A percentile compares a stretch with the other conserved stretches of the same genome.
phyloP scores from a whole-genome alignment of 176 grass and related monocot genomes.

The Carex parvula region DNA sequence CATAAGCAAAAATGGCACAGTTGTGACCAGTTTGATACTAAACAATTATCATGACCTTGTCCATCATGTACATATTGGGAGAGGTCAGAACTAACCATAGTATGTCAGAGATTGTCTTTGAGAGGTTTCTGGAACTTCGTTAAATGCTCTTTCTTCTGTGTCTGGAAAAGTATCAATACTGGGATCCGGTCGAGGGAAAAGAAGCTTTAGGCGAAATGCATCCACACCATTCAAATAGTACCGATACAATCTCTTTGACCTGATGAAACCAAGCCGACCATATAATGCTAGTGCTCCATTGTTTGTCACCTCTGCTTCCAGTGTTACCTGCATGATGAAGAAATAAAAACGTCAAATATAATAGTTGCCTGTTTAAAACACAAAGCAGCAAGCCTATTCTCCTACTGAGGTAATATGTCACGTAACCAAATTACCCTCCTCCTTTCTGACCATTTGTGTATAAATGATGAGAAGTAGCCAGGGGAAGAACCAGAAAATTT shows the following conservation, averaged over 20 bases:
- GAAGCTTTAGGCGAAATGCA: constrained; percentile 81
- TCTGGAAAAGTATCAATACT: constrained; percentile 18
- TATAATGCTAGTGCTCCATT: constrained; percentile 87
- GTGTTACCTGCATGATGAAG: constrained; percentile 48
- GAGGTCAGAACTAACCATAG: constrained; percentile 47
- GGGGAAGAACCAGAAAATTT: no score
- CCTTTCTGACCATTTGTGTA: neutral
- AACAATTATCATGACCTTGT: neutral
- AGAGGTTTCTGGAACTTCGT: constrained; percentile 29
- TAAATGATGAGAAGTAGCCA: neutral
- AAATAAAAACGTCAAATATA: neutral
- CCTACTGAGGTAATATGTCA: neutral
- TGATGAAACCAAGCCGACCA: constrained; percentile 83
- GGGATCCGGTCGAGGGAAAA: constrained; percentile 58
- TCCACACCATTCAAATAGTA: constrained; percentile 96
- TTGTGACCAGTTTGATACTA: neutral
- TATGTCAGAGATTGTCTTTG: constrained; percentile 23
- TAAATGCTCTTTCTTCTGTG: neutral
- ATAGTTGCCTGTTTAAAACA: neutral
- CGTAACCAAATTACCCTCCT: neutral
- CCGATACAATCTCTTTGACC: constrained; percentile 85
- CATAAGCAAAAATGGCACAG: neutral
- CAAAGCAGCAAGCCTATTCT: neutral
- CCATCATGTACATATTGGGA: neutral
- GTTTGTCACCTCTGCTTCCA: constrained; percentile 96